Evolutionary conservation across 2,329 filamentous ascomycete species (phyloP), one percentile per base, ranked within the genome.

Genomic region (Gaeumannomyces sp.): DNA sequence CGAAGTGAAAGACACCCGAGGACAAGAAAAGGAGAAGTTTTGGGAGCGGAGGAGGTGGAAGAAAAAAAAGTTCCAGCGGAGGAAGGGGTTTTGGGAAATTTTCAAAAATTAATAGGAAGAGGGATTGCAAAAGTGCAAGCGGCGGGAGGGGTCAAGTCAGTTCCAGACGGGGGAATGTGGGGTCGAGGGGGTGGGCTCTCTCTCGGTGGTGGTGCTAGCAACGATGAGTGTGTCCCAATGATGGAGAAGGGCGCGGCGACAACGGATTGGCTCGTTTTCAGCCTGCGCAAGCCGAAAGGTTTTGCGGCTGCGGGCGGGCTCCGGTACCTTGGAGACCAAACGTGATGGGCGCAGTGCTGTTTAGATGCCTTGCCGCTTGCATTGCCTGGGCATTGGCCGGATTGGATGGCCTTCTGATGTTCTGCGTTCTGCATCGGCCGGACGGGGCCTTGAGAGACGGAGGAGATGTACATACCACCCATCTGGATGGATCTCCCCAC

Each of bases 21-120:
- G 19, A 60, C 27, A 45, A 60, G 35, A 59, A 35, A 63, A 45
- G 61, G 29, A 63, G 56, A 60, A 35, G 57, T 59, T 27, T 27
- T 31, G 31, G 64, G 35, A 33, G 56, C 33, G 13, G 64, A 50
- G 25, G 27, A 50, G 60, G 56, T 58, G 53, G 60, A 35, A 57
- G 22, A 57, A 31, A 61, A 29, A 45, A 28, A 53, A 50, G 59
- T 33, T 28, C 13, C 25, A 22, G 57, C 19, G 57, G 57, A 56
- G 28, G 61, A 65, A 62, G 61, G 60, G 60, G 61, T 62, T 61
- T 65, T 59, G 38, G 60, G 53, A 59, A 64, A 58, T 38, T 64
- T 63, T 59, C 28, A 50, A 63, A 65, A 65, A 61, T 65, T 59
- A 63, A 38, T 59, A 60, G 45, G 57, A 31, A 59, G 62, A 60